These are phyloP conservation scores for Pleurotus pulmonarius DNA, from an alignment of 768 basidiomycete species.

Conservation along the genomic window DNA sequence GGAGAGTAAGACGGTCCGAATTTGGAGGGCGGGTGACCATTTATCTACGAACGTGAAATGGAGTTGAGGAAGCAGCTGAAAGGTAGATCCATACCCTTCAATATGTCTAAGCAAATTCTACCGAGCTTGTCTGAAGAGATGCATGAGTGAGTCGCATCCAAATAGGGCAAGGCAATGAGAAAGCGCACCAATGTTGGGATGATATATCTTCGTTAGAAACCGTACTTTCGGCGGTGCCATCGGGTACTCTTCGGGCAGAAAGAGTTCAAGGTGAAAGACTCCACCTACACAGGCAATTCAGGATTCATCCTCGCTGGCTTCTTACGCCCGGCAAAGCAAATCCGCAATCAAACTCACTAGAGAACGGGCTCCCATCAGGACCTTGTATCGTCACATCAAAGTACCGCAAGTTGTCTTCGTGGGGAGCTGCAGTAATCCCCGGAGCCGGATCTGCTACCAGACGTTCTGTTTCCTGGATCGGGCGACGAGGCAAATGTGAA, in stretches of 20 bases:
- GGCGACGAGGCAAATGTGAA: background rate
- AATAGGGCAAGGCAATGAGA: background rate
- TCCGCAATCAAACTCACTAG: slow-evolving; percentile 41
- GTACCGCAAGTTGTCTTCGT: slow-evolving; percentile 97
- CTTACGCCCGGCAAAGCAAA: background rate
- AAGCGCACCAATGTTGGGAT: slow-evolving; percentile 94
- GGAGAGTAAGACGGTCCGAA: slow-evolving; percentile 94
- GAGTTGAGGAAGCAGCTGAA: background rate
- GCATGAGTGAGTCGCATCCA: slow-evolving; percentile 6
- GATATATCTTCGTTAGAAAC: slow-evolving; percentile 97
- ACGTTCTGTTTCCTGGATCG: slow-evolving; percentile 87
- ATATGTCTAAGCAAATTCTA: slow-evolving; percentile 95
- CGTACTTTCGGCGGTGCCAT: slow-evolving; percentile 99
- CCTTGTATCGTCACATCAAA: slow-evolving; percentile 98
- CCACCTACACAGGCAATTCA: slow-evolving; percentile 54
- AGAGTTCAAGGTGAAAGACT: slow-evolving; percentile 92
- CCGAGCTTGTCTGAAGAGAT: slow-evolving; percentile 84
- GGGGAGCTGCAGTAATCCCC: slow-evolving; percentile 91
- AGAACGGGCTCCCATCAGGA: slow-evolving; percentile 91
- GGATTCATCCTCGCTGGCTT: background rate
- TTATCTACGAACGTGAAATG: slow-evolving; percentile 61
- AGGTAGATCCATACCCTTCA: slow-evolving; percentile 67
- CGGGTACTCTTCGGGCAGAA: slow-evolving; percentile 98
- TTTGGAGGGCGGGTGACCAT: slow-evolving; percentile 99
- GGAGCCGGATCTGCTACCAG: slow-evolving; percentile 96